Evolutionary conservation across 2,329 filamentous ascomycete species (phyloP).

Genomic region (Aspergillus fischeri): DNA sequence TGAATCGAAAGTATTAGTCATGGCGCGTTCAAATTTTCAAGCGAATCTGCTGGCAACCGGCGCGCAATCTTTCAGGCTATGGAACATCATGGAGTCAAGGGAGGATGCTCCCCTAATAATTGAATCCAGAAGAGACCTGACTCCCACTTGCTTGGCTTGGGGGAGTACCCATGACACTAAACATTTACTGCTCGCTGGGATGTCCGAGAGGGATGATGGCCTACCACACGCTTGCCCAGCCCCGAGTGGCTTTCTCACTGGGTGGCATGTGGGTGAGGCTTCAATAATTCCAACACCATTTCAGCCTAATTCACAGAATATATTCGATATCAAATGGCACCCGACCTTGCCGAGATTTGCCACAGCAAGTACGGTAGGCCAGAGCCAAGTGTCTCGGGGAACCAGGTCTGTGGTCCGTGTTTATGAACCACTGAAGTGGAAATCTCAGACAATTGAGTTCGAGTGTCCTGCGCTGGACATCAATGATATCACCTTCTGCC

Average conservation of each 20-base stretch:
- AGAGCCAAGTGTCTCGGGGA: slow-evolving; percentile 29
- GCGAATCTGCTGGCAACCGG: slow-evolving; percentile 48
- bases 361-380: slow-evolving; percentile 46
- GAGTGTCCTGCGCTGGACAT: slow-evolving; percentile 59
- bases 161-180: slow-evolving; percentile 36
- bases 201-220: slow-evolving; percentile 42
- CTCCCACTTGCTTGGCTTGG: slow-evolving; percentile 48
- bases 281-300: slow-evolving; percentile 35
- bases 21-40: slow-evolving; percentile 43
- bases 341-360: slow-evolving; percentile 48
- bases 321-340: slow-evolving; percentile 59
- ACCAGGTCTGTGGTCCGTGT: slow-evolving; percentile 50
- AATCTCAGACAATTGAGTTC: slow-evolving; percentile 41
- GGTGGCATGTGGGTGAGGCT: slow-evolving; percentile 50
- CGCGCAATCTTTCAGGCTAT: slow-evolving; percentile 34
- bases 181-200: slow-evolving; percentile 52
- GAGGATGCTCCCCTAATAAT: slow-evolving; percentile 27
- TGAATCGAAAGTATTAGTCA: slow-evolving; percentile 47
- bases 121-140: slow-evolving; percentile 28
- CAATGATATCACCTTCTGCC: slow-evolving; percentile 55
- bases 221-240: slow-evolving; percentile 20
- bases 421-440: slow-evolving; percentile 43
- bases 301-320: slow-evolving; percentile 47
- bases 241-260: slow-evolving; percentile 47
- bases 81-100: slow-evolving; percentile 22